phyloP scores from a whole-genome alignment of 2,329 filamentous ascomycete species.

The Fonsecaea monophora region DNA sequence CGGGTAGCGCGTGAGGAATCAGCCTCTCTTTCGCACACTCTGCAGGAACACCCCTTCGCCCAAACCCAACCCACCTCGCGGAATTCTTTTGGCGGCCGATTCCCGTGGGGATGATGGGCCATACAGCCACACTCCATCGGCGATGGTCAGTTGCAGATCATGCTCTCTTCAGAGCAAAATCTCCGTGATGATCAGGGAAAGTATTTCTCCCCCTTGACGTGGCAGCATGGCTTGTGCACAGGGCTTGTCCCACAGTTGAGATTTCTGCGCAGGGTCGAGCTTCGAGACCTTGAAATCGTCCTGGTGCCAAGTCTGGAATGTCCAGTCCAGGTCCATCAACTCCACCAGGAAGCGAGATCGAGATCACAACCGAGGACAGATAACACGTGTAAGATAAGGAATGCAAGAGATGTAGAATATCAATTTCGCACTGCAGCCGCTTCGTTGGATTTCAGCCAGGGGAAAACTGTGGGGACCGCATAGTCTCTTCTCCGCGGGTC shows the following conservation, averaged over 20 bases:
- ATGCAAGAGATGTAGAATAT: neutral
- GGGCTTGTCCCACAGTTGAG: constrained; percentile 3
- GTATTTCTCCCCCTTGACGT: neutral
- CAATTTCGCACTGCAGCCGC: constrained; percentile 16
- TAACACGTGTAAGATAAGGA: constrained; percentile 4
- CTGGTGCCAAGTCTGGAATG: neutral
- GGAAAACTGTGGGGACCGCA: constrained; percentile 26
- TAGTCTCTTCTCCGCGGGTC: constrained; percentile 29
- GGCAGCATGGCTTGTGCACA: neutral
- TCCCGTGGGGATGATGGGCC: neutral
- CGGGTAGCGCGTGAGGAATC: neutral
- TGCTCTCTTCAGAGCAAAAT: constrained; percentile 2
- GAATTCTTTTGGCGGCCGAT: neutral
- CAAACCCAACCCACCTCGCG: neutral
- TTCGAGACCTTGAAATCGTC: constrained; percentile 1
- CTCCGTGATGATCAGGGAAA: constrained; percentile 10
- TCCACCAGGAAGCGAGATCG: neutral
- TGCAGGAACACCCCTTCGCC: neutral
- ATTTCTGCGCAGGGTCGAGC: neutral
- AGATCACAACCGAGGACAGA: constrained; percentile 4
- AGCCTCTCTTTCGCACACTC: neutral
- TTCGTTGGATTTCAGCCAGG: constrained; percentile 29
- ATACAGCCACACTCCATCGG: neutral
- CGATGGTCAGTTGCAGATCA: constrained; percentile 5
- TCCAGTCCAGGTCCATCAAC: neutral